Evolutionary conservation across 1,284 basidiomycete species (phyloP).

Genomic region (Sporisorium graminicola): DNA sequence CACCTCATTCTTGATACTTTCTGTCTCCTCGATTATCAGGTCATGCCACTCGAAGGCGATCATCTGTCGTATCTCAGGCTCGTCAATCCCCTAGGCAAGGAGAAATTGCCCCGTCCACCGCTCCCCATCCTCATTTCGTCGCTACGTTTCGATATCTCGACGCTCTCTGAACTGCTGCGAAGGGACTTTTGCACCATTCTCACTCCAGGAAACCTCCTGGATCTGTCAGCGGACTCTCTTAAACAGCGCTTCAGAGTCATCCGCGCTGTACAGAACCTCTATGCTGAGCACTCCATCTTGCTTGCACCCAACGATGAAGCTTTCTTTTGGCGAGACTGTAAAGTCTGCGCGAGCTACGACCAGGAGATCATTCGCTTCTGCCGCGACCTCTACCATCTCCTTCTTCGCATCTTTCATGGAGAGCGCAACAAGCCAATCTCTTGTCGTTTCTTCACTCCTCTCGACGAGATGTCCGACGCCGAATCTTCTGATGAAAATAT

Average conservation of each 20-base stretch:
- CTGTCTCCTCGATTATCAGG: slow-evolving; percentile 34
- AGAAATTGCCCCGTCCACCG: slow-evolving; percentile 28
- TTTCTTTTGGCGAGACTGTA: slow-evolving; percentile 32
- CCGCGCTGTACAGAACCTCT: slow-evolving; percentile 25
- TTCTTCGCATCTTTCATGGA: slow-evolving; percentile 30
- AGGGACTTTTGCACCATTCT: slow-evolving; percentile 32
- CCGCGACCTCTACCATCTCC: slow-evolving; percentile 26
- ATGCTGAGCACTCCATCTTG: slow-evolving; percentile 27
- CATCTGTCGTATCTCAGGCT: slow-evolving; percentile 29
- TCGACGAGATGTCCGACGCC: slow-evolving; percentile 17
- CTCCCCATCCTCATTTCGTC: slow-evolving; percentile 16
- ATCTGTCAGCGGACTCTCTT: slow-evolving; percentile 12
- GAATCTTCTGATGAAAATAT: slow-evolving; percentile 5
- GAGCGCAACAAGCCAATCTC: slow-evolving; percentile 19
- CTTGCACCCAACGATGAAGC: slow-evolving; percentile 30
- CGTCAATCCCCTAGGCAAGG: slow-evolving; percentile 26
- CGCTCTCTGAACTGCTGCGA: slow-evolving; percentile 34
- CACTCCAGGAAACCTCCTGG: slow-evolving; percentile 18
- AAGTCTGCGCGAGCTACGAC: slow-evolving; percentile 30
- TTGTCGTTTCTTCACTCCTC: slow-evolving; percentile 21
- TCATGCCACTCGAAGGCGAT: slow-evolving; percentile 20
- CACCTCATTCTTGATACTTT: slow-evolving; percentile 19
- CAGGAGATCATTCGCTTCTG: slow-evolving; percentile 39
- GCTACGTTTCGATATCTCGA: slow-evolving; percentile 29
- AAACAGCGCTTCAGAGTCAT: slow-evolving; percentile 28